Evolutionary conservation across 1,139 yeast genomes (phyloP).

Genomic region (Geotrichum fermentans): DNA sequence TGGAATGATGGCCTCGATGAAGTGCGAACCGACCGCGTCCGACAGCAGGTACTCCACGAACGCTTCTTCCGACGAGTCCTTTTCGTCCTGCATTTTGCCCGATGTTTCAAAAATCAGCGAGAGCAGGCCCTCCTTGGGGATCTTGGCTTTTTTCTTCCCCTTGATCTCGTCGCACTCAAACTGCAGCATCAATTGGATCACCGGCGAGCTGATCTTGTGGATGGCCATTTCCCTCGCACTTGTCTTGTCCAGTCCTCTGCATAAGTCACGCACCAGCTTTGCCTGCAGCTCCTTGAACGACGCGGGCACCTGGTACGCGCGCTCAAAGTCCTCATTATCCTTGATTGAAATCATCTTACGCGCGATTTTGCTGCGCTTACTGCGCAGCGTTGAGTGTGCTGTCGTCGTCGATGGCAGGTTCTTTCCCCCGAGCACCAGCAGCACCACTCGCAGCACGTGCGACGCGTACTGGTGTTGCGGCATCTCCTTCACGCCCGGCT

Average conservation of each 20-base stretch:
- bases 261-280: slow-evolving; percentile 34
- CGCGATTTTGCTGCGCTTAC: slow-evolving; percentile 83
- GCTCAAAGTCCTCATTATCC: slow-evolving; percentile 46
- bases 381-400: slow-evolving; percentile 64
- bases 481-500: slow-evolving; percentile 56
- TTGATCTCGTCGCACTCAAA: slow-evolving; percentile 78
- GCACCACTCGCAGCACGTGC: slow-evolving; percentile 70
- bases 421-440: slow-evolving; percentile 71
- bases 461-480: slow-evolving; percentile 77
- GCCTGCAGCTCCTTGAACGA: slow-evolving; percentile 52
- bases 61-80: slow-evolving; percentile 65
- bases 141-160: slow-evolving; percentile 41
- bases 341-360: slow-evolving; percentile 88
- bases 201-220: slow-evolving; percentile 82
- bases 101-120: slow-evolving; percentile 11
- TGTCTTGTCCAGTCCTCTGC: slow-evolving; percentile 41
- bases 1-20: slow-evolving; percentile 66
- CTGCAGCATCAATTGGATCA: slow-evolving; percentile 69
- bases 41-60: slow-evolving; percentile 79
- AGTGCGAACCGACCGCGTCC: slow-evolving; percentile 89
- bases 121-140: slow-evolving; percentile 65
- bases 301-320: slow-evolving; percentile 62
- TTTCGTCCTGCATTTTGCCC: slow-evolving; percentile 19
- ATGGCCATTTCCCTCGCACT: slow-evolving; percentile 67
- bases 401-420: slow-evolving; percentile 72